A percentile compares a stretch with the other conserved stretches of the same genome.
Evolutionary conservation across 495 filamentous ascomycete species (phyloP).

Genomic region (Penicillium salamii): DNA sequence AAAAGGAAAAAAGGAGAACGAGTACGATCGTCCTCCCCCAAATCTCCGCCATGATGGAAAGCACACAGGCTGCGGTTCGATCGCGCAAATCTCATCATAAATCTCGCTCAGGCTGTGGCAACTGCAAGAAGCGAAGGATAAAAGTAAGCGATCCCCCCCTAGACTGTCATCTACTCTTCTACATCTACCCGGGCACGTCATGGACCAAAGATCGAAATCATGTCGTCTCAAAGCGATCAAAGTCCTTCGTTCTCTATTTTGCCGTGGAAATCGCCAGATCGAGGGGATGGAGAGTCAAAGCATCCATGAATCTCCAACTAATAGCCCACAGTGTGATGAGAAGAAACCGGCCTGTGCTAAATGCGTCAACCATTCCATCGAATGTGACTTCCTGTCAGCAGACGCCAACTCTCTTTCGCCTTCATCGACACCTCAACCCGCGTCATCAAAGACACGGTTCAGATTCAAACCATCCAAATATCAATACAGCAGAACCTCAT

Average conservation of each 20-base stretch:
- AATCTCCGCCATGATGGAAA: background rate
- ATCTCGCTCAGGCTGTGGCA: conserved; percentile 30
- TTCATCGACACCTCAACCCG: background rate
- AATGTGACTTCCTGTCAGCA: conserved; percentile 23
- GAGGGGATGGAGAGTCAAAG: background rate
- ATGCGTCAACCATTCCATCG: conserved; percentile 26
- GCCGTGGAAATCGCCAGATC: background rate
- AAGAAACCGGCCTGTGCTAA: conserved; percentile 29
- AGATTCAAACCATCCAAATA: conserved; percentile 26
- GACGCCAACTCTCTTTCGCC: conserved; percentile 3
- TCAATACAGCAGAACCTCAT: conserved; percentile 1
- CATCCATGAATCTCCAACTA: background rate
- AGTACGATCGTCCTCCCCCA: background rate
- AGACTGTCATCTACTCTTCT: background rate
- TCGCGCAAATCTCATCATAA: conserved; percentile 31
- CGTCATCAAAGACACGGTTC: background rate
- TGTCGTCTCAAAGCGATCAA: conserved; percentile 1
- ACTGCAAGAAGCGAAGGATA: conserved; percentile 36
- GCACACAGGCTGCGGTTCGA: conserved; percentile 2
- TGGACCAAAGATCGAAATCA: background rate
- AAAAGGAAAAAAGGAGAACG: background rate
- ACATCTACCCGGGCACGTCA: background rate
- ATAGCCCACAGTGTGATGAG: conserved; percentile 35
- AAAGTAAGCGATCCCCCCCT: conserved; percentile 25
- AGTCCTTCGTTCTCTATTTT: background rate